Evolutionary conservation across 331 rosid species (phyloP).

Genomic region (Acacia pycnantha): DNA sequence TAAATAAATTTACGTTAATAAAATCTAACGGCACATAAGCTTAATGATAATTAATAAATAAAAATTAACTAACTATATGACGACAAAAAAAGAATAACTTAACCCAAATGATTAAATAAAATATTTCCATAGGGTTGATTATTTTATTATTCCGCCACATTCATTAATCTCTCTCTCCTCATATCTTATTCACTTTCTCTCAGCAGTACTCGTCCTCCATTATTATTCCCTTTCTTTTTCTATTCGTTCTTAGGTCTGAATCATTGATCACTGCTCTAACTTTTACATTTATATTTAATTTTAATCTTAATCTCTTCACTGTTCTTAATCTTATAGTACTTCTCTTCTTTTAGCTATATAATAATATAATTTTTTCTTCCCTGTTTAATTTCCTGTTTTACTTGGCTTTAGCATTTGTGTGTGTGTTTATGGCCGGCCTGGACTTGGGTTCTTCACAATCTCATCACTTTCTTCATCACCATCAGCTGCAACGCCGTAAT

Average conservation of each 20-base stretch:
- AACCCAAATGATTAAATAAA: background rate
- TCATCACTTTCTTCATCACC: constrained; percentile 68
- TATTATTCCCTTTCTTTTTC: constrained; percentile 54
- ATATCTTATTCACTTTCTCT: constrained; percentile 30
- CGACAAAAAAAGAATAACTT: background rate
- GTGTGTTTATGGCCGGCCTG: constrained; percentile 84
- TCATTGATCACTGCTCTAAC: constrained; percentile 40
- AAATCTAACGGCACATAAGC: background rate
- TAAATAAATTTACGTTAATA: background rate
- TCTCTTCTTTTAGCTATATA: constrained; percentile 31
- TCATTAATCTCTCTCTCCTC: constrained; percentile 15
- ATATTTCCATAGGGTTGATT: constrained; percentile 25
- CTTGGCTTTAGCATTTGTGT: constrained; percentile 29
- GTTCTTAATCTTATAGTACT: constrained; percentile 19
- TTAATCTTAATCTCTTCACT: constrained; percentile 31
- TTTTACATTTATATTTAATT: constrained; percentile 13
- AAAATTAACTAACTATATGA: background rate
- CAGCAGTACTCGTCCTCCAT: constrained; percentile 45
- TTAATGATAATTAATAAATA: background rate
- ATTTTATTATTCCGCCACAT: constrained; percentile 34
- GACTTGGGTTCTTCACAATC: constrained; percentile 96
- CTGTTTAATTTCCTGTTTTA: constrained; percentile 38
- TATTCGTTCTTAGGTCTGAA: constrained; percentile 72
- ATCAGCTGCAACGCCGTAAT: constrained; percentile 68
- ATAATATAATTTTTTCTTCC: constrained; percentile 34